These are phyloP conservation scores for Quercus berberidifolia DNA, from an alignment of 306 rosid species.

Conservation along the genomic window DNA sequence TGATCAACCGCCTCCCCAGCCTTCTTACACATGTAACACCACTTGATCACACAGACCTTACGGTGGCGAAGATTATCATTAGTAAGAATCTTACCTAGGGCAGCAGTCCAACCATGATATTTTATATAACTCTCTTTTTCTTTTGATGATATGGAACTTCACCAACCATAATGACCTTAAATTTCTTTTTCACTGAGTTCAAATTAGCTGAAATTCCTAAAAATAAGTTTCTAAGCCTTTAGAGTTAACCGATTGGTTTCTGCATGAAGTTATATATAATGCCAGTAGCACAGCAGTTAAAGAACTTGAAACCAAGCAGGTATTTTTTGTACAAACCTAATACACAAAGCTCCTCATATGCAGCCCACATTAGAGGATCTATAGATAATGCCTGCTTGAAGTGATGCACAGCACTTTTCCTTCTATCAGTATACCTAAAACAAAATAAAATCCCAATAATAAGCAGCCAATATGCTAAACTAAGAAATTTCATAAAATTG, in stretches of 20 bases:
- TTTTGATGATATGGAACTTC: too few relatives aligned
- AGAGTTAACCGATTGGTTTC: background rate
- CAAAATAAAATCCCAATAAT: background rate
- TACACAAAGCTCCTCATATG: constrained; percentile 86
- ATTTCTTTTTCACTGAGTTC: too few relatives aligned
- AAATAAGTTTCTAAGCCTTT: background rate
- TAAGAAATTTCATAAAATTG: background rate
- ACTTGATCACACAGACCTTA: too few relatives aligned
- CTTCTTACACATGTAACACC: too few relatives aligned
- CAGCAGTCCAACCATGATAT: too few relatives aligned
- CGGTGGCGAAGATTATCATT: too few relatives aligned
- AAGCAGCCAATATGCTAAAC: background rate
- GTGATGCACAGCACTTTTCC: constrained; percentile 49
- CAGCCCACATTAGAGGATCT: constrained; percentile 74
- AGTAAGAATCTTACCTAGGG: too few relatives aligned
- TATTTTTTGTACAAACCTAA: constrained; percentile 60
- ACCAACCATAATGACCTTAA: too few relatives aligned
- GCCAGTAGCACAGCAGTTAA: background rate
- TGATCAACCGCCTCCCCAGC: too few relatives aligned
- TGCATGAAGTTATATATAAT: background rate
- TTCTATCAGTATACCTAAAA: constrained; percentile 63
- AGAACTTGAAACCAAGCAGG: constrained; percentile 11
- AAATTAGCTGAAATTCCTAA: background rate
- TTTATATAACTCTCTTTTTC: too few relatives aligned
- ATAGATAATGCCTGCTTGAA: constrained; percentile 49